A percentile compares a stretch with the other conserved stretches of the same genome.
Conservation (phyloP, 2,329 filamentous ascomycete genomes). For the Ascochyta pisi region DNA sequence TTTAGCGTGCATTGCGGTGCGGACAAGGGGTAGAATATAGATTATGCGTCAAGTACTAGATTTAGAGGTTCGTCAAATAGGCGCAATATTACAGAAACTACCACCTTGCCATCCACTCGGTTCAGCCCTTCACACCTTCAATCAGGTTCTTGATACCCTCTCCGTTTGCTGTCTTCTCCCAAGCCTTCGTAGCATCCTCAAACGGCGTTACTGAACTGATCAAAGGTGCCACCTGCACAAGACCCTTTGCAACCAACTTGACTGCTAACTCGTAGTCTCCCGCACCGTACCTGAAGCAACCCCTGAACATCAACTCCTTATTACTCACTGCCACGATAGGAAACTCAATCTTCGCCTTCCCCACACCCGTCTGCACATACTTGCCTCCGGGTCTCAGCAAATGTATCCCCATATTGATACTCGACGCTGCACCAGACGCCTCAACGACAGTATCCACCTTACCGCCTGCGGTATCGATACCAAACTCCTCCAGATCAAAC, state of each 20-base stretch:
- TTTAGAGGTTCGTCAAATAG: neutral
- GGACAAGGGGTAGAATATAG: neutral
- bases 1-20: conserved; percentile 4
- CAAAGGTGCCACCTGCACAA: conserved; percentile 35
- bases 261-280: conserved; percentile 45
- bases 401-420: conserved; percentile 83
- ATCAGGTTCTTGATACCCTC: conserved; percentile 47
- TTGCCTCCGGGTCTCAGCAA: conserved; percentile 90
- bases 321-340: conserved; percentile 92
- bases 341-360: conserved; percentile 88
- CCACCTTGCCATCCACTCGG: neutral
- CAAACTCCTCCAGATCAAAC: conserved; percentile 68
- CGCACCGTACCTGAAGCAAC: conserved; percentile 42
- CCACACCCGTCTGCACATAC: conserved; percentile 93
- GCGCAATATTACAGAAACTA: neutral
- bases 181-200: conserved; percentile 39
- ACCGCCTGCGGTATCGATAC: conserved; percentile 62
- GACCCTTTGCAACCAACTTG: conserved; percentile 27
- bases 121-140: conserved; percentile 32
- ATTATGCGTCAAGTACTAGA: neutral
- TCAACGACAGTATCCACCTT: conserved; percentile 84
- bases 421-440: conserved; percentile 91
- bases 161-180: conserved; percentile 41
- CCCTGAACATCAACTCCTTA: conserved; percentile 69
- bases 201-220: conserved; percentile 41